Evolutionary conservation across 176 grass and related monocot genomes (phyloP).

Genomic region (Dendrocalamus sinicus): DNA sequence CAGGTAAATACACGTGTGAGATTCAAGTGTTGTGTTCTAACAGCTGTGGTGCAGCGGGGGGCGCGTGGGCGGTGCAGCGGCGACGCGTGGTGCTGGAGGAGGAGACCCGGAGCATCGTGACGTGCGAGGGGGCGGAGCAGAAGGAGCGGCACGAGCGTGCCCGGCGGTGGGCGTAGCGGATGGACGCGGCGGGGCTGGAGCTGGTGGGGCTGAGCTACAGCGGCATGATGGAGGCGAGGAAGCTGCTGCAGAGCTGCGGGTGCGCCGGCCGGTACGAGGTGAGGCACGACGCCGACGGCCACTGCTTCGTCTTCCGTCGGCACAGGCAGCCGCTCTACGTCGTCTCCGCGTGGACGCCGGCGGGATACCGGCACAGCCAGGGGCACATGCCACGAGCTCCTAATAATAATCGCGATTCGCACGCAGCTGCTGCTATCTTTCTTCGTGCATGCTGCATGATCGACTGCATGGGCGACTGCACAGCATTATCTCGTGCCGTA

Average conservation of each 20-base stretch:
- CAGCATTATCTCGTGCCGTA: background rate
- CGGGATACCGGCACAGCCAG: background rate
- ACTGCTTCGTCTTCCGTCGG: conserved; percentile 63
- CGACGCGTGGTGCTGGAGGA: conserved; percentile 41
- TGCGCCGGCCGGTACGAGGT: conserved; percentile 51
- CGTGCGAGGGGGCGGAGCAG: conserved; percentile 52
- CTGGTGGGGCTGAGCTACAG: conserved; percentile 53
- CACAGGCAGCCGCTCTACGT: conserved; percentile 56
- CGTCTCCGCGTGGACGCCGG: conserved; percentile 57
- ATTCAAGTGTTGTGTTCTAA: too few relatives aligned
- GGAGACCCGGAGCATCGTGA: conserved; percentile 56
- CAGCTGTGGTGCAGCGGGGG: background rate
- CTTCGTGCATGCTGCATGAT: too few relatives aligned
- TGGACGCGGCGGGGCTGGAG: conserved; percentile 53
- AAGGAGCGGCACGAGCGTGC: conserved; percentile 54
- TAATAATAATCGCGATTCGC: background rate
- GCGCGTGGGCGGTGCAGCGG: conserved; percentile 22
- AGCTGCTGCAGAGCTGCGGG: conserved; percentile 62
- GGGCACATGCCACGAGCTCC: background rate
- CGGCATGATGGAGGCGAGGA: conserved; percentile 57
- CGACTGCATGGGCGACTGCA: background rate
- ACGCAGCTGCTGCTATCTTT: background rate
- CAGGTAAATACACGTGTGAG: too few relatives aligned
- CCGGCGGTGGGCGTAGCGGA: conserved; percentile 46
- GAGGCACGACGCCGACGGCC: conserved; percentile 42